Evolutionary conservation across 257 asterid species (phyloP), one percentile per base, ranked within the genome.

Genomic region (Gardenia jasminoides): DNA sequence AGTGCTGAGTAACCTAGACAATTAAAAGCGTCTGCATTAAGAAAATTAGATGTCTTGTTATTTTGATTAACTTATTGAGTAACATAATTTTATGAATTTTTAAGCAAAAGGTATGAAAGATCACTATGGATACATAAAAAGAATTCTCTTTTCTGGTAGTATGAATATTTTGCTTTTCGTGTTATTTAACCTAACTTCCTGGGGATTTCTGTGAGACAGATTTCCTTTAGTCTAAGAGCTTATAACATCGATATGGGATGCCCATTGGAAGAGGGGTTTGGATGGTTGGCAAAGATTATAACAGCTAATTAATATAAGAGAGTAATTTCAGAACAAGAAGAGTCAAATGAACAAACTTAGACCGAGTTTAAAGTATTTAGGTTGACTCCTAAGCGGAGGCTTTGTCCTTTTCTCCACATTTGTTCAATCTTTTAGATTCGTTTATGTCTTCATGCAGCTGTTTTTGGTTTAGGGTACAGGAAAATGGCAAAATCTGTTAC

Each of bases 401-500:
- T 1, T 58, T 28, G 65, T 28, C 22, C 30, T 10, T 72, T 10
- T 74, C 26, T 74, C 46, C 5, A 24, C 26, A 3, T n/a, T 70
- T 43, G 2, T 71, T 71, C 41, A 61, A 61, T 61, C 67, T 61
- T 71, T 36, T 43, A 43, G 26, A 61, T n/a, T 46, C 26, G 41
- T 33, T 47, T 12, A 24, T 43, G 11, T 71, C 26, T 19, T 46
- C 24, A 39, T 19, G 22, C 2, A 26, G 22, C 6, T 47, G 22
- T 26, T 17, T 54, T 67, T 50, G 30, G 12, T 68, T 52, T 74
- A 86, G 88, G 86, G n/a, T 10, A 43, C 62, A 77, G 78, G 83
- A 76, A 73, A 16, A 61, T 67, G 83, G 86, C 79, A 39, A 46
- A 80, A 36, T 48, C 78, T 84, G 48, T n/a, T 82, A 56, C 84